Evolutionary conservation across 176 grass and related monocot species (phyloP), one percentile per base, ranked within the genome.

Genomic region (Neostapfia colusana): DNA sequence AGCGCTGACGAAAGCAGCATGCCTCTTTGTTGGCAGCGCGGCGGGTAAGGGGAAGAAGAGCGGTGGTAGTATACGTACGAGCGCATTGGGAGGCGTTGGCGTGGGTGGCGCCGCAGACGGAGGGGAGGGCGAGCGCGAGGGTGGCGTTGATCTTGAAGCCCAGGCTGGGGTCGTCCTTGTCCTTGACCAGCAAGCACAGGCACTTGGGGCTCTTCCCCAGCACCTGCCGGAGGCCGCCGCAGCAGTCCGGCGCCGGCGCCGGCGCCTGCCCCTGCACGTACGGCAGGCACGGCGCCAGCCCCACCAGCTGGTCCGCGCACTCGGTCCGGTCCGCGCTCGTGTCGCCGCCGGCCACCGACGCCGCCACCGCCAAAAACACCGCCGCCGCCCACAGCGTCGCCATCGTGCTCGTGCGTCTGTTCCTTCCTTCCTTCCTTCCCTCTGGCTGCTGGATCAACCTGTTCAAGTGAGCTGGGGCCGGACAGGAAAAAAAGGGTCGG

Each of bases 131-230:
- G 72, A 97, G 86, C 9, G 95, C 95, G 67, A 89, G 88, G 20
- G 89, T 86, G 86, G 83, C 89, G 74, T 97, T 93, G 84, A 97
- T 84, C 81, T 88, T 93, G 89, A 97, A 88, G 72, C 91, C 91
- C 4, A 97, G 82, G 74, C 80, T 71, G 72, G 95, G 95, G 70
- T 97, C 86, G 78, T 93, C 82, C 76, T 88, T 87, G 84, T 93
- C 89, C 70, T 91, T 93, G 49, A 97, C 79, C 16, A 97, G 85
- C 41, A 97, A 73, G 87, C 94, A 97, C 8, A 97, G 91, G 84
- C 94, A 97, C 84, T 89, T 91, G 74, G 91, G 89, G 79, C 84
- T 93, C 70, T 89, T 85, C 4, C 73, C 81, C 0, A 97, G 84
- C 40, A 93, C 94, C 65, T 89, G 78, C 55, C 86, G 68, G 15